phyloP scores from a whole-genome alignment of 768 basidiomycete genomes.

The Leccinum variicolor region DNA sequence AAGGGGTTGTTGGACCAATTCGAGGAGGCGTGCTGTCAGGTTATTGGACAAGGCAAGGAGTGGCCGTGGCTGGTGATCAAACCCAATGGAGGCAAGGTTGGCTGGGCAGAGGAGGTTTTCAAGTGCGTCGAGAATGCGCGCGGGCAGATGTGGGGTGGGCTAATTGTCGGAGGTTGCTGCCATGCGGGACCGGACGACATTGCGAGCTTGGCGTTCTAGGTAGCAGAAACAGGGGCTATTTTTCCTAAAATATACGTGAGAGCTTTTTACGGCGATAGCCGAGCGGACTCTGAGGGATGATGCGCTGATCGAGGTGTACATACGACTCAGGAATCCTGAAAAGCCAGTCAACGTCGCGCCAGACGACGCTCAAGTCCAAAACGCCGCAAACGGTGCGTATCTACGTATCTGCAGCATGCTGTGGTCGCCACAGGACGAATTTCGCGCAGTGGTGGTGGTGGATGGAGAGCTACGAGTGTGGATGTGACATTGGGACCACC shows the following conservation, averaged over 20 bases:
- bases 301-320: slow-evolving; percentile 5
- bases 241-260: slow-evolving; percentile 16
- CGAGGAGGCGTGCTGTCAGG: slow-evolving; percentile 16
- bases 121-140: slow-evolving; percentile 21
- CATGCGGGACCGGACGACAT: slow-evolving; percentile 57
- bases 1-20: slow-evolving; percentile 38
- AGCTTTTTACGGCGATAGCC: slow-evolving; percentile 17
- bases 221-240: slow-evolving; percentile 11
- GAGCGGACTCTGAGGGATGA: slow-evolving; percentile 15
- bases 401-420: neutral
- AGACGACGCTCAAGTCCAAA: slow-evolving; percentile 39
- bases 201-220: slow-evolving; percentile 6
- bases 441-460: slow-evolving; percentile 17
- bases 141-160: slow-evolving; percentile 40
- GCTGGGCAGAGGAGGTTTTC: slow-evolving; percentile 37
- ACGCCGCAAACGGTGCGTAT: slow-evolving; percentile 38
- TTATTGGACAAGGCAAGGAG: slow-evolving; percentile 5
- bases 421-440: slow-evolving; percentile 5
- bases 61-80: slow-evolving; percentile 62
- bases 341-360: slow-evolving; percentile 38
- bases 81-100: slow-evolving; percentile 55
- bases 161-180: slow-evolving; percentile 72
- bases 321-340: slow-evolving; percentile 22
- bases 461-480: slow-evolving; percentile 33
- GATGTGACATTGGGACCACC: slow-evolving; percentile 26